Conservation (phyloP, 179 eudicot genomes). For the Gypsophila paniculata region DNA sequence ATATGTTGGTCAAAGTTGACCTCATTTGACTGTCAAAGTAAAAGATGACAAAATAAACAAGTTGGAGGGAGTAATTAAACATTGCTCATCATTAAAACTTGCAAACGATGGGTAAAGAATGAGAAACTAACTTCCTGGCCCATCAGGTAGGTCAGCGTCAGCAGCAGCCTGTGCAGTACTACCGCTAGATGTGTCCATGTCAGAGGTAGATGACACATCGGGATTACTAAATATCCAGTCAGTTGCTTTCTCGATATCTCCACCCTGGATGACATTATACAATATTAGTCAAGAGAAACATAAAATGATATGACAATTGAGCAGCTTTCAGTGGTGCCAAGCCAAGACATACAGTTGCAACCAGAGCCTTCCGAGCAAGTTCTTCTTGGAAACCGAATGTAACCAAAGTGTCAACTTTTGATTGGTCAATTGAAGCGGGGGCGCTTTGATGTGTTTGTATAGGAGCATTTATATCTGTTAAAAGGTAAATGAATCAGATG, state of each 20-base stretch:
- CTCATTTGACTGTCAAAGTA: no score
- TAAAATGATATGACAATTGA: not conserved
- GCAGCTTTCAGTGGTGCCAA: slow-evolving; percentile 1
- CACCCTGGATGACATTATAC: slow-evolving; percentile 48
- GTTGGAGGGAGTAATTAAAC: not conserved
- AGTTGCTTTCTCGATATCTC: slow-evolving; percentile 92
- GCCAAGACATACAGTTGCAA: slow-evolving; percentile 57
- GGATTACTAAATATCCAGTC: slow-evolving; percentile 89
- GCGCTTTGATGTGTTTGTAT: slow-evolving; percentile 40
- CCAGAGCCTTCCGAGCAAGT: slow-evolving; percentile 65
- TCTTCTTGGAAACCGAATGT: slow-evolving; percentile 85
- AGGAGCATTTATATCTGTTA: slow-evolving; percentile 83
- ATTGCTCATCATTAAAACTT: not conserved
- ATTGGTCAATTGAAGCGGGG: slow-evolving; percentile 54
- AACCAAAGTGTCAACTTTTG: slow-evolving; percentile 59
- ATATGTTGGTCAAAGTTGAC: no score
- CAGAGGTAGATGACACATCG: slow-evolving; percentile 40
- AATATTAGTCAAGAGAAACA: not conserved
- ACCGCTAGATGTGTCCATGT: slow-evolving; percentile 65
- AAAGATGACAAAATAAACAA: no score
- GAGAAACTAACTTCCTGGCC: slow-evolving; percentile 77
- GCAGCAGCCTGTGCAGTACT: slow-evolving; percentile 32
- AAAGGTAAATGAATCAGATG: slow-evolving; percentile 8
- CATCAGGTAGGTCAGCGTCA: slow-evolving; percentile 72
- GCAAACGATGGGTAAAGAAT: not conserved